Evolutionary conservation across 768 basidiomycete species (phyloP), one percentile per base, ranked within the genome.

Genomic region (Tylopilus felleus): DNA sequence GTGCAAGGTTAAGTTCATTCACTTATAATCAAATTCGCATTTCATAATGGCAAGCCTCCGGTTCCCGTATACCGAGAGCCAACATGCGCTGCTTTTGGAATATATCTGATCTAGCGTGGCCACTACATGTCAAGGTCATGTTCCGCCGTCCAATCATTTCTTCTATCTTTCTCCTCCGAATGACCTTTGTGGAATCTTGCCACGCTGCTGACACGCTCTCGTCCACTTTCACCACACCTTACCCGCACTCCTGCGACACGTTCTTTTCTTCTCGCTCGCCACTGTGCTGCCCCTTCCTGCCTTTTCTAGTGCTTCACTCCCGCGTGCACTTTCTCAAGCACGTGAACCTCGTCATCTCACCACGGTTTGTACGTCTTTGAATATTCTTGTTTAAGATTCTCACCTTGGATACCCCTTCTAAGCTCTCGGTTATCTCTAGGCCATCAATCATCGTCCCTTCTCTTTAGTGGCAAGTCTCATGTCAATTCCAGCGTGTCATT

Each of bases 191-290:
- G 57, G 50, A 52, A 60, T 59, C 52, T 71, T 68, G 76, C 80
- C 81, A 83, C 76, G 84, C 81, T 75, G 79, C 73, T 73, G 75
- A 75, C 86, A 83, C 82, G 85, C 80, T 75, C 58, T 61, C 56
- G 49, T 46, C 64, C 72, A 63, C 61, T 60, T 59, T 63, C 51
- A 65, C 71, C 69, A 61, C 79, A 77, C 79, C 80, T 75, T 80
- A 76, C 80, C 83, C 79, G 82, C 82, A 79, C 76, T 75, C 78
- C 73, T 75, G 74, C 71, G 80, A 78, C 83, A 84, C 80, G 83
- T 84, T 83, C 71, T 68, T 72, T 69, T 74, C 71, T 72, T 73
- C 66, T 69, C 70, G 61, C 71, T 72, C 72, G 68, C 82, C 82
- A 78, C 69, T 67, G 59, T 73, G 66, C 74, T 70, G 80, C 76